Conservation (phyloP, 2,329 filamentous ascomycete genomes). For the Sclerotinia minor region DNA sequence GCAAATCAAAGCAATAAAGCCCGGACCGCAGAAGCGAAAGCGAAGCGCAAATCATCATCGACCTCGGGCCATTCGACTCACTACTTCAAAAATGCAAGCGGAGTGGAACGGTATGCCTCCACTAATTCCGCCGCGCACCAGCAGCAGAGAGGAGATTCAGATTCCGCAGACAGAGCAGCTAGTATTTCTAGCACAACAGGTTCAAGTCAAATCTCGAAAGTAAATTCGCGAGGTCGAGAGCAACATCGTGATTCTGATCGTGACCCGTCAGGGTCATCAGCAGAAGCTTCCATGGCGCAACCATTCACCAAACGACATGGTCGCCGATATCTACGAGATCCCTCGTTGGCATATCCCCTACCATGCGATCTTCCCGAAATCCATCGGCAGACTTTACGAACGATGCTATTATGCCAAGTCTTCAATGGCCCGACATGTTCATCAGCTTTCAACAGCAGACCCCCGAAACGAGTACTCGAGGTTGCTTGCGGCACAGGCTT, state of each 20-base stretch:
- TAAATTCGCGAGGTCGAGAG: conserved; percentile 34
- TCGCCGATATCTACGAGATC: conserved; percentile 78
- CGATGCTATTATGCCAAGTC: conserved; percentile 76
- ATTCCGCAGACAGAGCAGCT: conserved; percentile 33
- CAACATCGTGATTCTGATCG: conserved; percentile 25
- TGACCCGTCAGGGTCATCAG: conserved; percentile 25
- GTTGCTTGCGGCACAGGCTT: conserved; percentile 84
- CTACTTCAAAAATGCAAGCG: conserved; percentile 37
- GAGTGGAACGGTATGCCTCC: conserved; percentile 32
- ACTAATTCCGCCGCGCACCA: conserved; percentile 28
- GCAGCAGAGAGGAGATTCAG: conserved; percentile 27
- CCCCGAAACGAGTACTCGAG: conserved; percentile 78
- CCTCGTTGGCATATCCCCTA: conserved; percentile 73
- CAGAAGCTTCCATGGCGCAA: conserved; percentile 40
- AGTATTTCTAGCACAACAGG: conserved; percentile 39
- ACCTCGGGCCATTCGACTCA: conserved; percentile 32
- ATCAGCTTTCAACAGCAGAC: conserved; percentile 62
- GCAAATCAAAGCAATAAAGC: conserved; percentile 39
- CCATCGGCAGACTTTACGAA: conserved; percentile 82
- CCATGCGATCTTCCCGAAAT: conserved; percentile 85
- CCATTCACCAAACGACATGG: conserved; percentile 74
- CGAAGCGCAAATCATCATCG: conserved; percentile 34
- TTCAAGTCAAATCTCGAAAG: conserved; percentile 38
- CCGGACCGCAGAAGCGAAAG: conserved; percentile 32
- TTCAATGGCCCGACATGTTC: conserved; percentile 80